Evolutionary conservation across 495 filamentous ascomycete genomes (phyloP).

Genomic region (Tuber melanosporum): DNA sequence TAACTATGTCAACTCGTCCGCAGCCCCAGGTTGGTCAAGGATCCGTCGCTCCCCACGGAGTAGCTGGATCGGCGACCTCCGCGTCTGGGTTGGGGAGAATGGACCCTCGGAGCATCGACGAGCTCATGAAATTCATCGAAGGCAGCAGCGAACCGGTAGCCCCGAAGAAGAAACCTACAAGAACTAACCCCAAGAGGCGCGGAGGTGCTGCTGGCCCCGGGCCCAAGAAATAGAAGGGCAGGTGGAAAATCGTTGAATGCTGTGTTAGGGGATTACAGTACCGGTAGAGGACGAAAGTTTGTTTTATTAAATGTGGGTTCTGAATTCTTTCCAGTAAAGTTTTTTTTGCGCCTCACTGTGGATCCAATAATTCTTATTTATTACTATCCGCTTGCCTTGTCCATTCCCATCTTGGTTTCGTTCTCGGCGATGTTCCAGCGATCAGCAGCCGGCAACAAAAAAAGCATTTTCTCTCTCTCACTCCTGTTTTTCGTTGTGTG

Average conservation of each 20-base stretch:
- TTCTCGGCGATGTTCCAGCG: background rate
- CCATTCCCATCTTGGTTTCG: background rate
- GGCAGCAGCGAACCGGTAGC: slow-evolving; percentile 58
- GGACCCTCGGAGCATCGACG: slow-evolving; percentile 74
- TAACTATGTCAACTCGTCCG: slow-evolving; percentile 44
- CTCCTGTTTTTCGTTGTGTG: background rate
- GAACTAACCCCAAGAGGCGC: slow-evolving; percentile 65
- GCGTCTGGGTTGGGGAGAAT: slow-evolving; percentile 43
- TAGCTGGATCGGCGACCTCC: slow-evolving; percentile 45
- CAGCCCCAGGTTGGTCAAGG: slow-evolving; percentile 52
- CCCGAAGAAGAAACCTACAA: slow-evolving; percentile 62
- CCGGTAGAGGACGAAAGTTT: background rate
- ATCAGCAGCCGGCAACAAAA: background rate
- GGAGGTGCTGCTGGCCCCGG: slow-evolving; percentile 43
- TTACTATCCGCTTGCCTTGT: background rate
- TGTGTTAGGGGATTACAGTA: background rate
- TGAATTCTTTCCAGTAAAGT: background rate
- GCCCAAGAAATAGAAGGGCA: slow-evolving; percentile 20
- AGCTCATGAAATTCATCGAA: slow-evolving; percentile 81
- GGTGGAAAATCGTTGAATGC: background rate
- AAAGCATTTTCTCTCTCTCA: background rate
- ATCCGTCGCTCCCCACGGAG: slow-evolving; percentile 25
- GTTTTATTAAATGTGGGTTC: background rate
- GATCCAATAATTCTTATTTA: background rate
- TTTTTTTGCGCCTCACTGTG: background rate